Base-by-base conservation (phyloP, 805 yeast species). In the Yamadazyma endophytica region DNA sequence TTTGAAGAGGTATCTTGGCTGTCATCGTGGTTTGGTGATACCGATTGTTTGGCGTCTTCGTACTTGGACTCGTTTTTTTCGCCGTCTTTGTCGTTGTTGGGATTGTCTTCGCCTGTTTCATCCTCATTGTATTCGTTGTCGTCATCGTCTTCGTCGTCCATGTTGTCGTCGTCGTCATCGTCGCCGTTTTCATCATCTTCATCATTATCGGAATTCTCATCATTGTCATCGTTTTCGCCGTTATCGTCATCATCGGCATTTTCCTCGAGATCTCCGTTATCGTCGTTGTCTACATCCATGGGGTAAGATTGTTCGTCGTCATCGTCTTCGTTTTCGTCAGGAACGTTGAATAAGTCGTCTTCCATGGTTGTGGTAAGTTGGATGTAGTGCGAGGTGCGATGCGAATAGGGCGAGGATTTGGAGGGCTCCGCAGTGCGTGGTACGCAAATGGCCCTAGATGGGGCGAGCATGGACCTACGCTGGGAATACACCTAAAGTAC, bases 271-370 rank as follows among this genome's bases (percentile, higher is more conserved):
- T 44, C 44, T 3, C 40, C 45, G 8, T 33, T 47, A 2, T 47
- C 48, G 7, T 33, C 43, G 15, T 36, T 33, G 13, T 39, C 46
- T 12, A 37, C 39, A 42, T 6, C 43, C 41, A n/a, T 11, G 12
- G 43, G 44, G 6, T 35, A 44, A 20, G 33, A 37, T 20, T 44
- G 45, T 24, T 46, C 43, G 32, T 43, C 40, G 8, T 37, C 47
- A 8, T 38, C 51, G 6, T 39, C 44, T 11, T 39, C 52, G 13
- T 40, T 42, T 18, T 40, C 33, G 17, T 36, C 40, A 21, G 35
- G 40, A 9, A 37, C 37, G 16, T 41, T 35, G 37, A 55, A 56
- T 22, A 56, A 42, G 29, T 56, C 59, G 23, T 63, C 64, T 11
- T 56, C 56, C 44, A 16, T 39, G 40, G 31, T 36, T 50, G 13